Percentiles rank a stretch among this genome's conserved stretches.
Evolutionary conservation across 495 filamentous ascomycete genomes (phyloP).

Genomic region (Bombardia bombarda): DNA sequence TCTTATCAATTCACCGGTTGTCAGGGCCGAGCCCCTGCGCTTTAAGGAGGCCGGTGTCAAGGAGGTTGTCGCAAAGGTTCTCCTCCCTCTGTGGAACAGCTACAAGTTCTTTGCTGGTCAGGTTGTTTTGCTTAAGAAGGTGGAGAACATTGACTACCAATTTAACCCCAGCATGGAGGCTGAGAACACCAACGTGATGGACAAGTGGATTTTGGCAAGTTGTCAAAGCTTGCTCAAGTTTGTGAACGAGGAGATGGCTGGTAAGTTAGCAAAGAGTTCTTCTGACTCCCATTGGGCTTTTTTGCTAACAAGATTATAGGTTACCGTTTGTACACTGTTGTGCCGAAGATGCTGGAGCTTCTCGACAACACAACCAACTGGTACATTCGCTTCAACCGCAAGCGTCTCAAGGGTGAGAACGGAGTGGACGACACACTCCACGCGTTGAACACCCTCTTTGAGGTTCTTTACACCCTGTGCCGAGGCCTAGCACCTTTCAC

Average conservation of each 20-base stretch:
- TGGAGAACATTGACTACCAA: slow-evolving; percentile 65
- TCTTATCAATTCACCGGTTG: slow-evolving; percentile 95
- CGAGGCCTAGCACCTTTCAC: slow-evolving; percentile 89
- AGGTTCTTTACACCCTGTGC: slow-evolving; percentile 84
- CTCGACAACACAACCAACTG: slow-evolving; percentile 98
- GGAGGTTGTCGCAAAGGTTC: slow-evolving; percentile 89
- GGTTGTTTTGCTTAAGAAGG: slow-evolving; percentile 85
- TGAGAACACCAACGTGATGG: slow-evolving; percentile 88
- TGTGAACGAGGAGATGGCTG: slow-evolving; percentile 91
- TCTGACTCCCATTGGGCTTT: neutral
- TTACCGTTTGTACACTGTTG: slow-evolving; percentile 89
- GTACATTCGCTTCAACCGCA: slow-evolving; percentile 99
- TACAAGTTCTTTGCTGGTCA: slow-evolving; percentile 98
- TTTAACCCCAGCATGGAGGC: slow-evolving; percentile 71
- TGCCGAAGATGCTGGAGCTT: slow-evolving; percentile 75
- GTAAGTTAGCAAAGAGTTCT: slow-evolving; percentile 27
- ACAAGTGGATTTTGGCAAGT: slow-evolving; percentile 89
- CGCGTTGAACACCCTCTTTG: slow-evolving; percentile 93
- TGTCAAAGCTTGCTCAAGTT: slow-evolving; percentile 90
- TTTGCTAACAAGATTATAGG: too few relatives aligned
- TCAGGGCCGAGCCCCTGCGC: slow-evolving; percentile 80
- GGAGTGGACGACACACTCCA: slow-evolving; percentile 75
- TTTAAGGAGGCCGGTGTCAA: slow-evolving; percentile 94
- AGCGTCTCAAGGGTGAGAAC: slow-evolving; percentile 88
- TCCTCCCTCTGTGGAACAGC: slow-evolving; percentile 93